Evolutionary conservation across 1,139 yeast genomes (phyloP).

Genomic region (Pichia sp.): DNA sequence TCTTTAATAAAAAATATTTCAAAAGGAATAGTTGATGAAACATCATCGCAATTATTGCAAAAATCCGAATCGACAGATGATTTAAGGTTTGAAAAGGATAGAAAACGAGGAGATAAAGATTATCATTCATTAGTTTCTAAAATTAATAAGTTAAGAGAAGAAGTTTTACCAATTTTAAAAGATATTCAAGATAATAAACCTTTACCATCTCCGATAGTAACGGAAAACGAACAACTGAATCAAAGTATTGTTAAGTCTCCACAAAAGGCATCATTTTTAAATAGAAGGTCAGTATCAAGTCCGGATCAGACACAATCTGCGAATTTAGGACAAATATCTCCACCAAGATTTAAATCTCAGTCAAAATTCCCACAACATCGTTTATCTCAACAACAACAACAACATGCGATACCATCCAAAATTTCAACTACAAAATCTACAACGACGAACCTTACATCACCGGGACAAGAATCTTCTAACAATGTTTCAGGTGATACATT

Average conservation of each 20-base stretch:
- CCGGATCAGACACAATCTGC: too few relatives aligned
- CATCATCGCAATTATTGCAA: conserved; percentile 12
- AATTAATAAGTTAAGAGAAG: conserved; percentile 45
- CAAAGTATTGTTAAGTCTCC: too few relatives aligned
- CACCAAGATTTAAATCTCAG: not conserved
- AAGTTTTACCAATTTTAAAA: conserved; percentile 47
- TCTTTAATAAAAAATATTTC: conserved; percentile 21
- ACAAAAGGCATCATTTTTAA: too few relatives aligned
- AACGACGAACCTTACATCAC: too few relatives aligned
- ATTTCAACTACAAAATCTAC: not conserved
- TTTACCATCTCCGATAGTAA: conserved; percentile 27
- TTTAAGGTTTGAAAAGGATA: not conserved
- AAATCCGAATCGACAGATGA: not conserved
- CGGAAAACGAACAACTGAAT: not conserved
- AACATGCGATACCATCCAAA: not conserved
- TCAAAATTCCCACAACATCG: not conserved
- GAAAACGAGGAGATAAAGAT: conserved; percentile 24
- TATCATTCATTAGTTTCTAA: conserved; percentile 41
- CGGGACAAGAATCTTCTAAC: too few relatives aligned
- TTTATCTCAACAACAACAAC: not conserved
- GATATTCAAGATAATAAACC: conserved; percentile 51
- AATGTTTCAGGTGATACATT: conserved; percentile 50
- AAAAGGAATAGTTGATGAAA: conserved; percentile 12
- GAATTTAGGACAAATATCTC: too few relatives aligned
- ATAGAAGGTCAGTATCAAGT: too few relatives aligned